Conservation (phyloP, 2,329 filamentous ascomycete genomes). For the Xylaria sp. region DNA sequence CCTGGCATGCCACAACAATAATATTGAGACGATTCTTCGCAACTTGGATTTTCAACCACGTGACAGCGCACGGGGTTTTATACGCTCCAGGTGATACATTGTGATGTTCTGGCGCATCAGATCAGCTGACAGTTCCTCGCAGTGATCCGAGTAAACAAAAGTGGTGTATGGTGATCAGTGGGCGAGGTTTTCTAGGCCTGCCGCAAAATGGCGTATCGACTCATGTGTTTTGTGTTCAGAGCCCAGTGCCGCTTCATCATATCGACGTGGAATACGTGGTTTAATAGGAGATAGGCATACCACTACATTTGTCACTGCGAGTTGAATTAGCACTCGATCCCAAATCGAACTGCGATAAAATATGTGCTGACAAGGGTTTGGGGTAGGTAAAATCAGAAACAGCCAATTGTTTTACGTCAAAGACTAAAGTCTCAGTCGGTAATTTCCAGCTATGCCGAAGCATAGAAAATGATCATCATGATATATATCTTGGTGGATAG, state of each 20-base stretch:
- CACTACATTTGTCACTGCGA: slow-evolving; percentile 26
- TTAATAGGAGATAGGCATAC: slow-evolving; percentile 48
- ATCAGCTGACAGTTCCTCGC: slow-evolving; percentile 17
- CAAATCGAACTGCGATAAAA: neutral
- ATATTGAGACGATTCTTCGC: neutral
- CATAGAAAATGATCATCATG: slow-evolving; percentile 77
- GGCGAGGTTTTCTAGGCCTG: slow-evolving; percentile 99
- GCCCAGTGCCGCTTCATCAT: slow-evolving; percentile 98
- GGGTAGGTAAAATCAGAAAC: slow-evolving; percentile 71
- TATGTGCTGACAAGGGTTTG: neutral
- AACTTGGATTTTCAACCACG: neutral
- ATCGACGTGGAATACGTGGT: slow-evolving; percentile 46
- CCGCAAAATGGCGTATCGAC: slow-evolving; percentile 90
- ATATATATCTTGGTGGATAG: slow-evolving; percentile 31
- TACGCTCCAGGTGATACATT: neutral
- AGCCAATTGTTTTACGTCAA: slow-evolving; percentile 88
- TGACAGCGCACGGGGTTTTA: too few relatives aligned
- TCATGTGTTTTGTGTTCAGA: slow-evolving; percentile 77
- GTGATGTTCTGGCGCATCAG: slow-evolving; percentile 1
- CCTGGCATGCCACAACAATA: neutral
- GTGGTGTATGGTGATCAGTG: slow-evolving; percentile 72
- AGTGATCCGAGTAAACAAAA: slow-evolving; percentile 18
- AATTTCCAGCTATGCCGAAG: slow-evolving; percentile 89
- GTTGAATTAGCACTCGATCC: slow-evolving; percentile 44
- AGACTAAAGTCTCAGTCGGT: slow-evolving; percentile 82